Base-by-base conservation (phyloP, 371 early-diverging fungal genomes). In the Mucor lusitanicus region DNA sequence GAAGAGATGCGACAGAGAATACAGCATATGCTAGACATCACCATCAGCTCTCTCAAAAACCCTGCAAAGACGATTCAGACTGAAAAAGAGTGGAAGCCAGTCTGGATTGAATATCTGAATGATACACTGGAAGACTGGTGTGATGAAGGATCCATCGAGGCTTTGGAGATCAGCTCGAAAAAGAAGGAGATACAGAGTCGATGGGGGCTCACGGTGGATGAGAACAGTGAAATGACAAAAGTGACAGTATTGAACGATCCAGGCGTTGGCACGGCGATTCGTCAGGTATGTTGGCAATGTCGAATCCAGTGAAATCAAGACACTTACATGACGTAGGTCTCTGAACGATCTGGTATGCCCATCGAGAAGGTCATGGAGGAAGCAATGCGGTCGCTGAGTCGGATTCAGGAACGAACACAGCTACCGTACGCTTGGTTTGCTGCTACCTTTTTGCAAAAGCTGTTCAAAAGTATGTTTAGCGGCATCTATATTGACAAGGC, bases 401-500 rank as follows among this genome's bases (percentile, higher is more conserved):
- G 77, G 17, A 74, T 77, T 33, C 69, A 68, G 55, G 77, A 77
- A 61, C 60, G 77, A 57, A 74, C 77, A n/a, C 74, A 73, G 27
- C 55, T 73, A n/a, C 55, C 77, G 5, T 77, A 77, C 39, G 72
- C 72, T 30, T 77, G 71, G 63, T 77, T 75, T 72, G 73, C 75
- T n/a, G 75, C 69, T 2, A 66, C 72, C 2, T 75, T 72, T 21
- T 56, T 75, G 21, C 59, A 71, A 6, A 65, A 61, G 23, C 12
- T 71, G 9, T 71, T 74, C 30, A 74, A 70, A 35, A 71, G 11
- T 30, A 66, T 74, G 67, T 74, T 74, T 65, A 72, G 73, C 63
- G 61, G 68, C 32, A 64, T 69, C 23, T 65, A 65, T 21, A 72
- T 72, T 44, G 44, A 68, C 33, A 58, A 64, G 13, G 37, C 21